Evolutionary conservation across 129 eudicot species (phyloP).

Genomic region (Sambucus nigra): DNA sequence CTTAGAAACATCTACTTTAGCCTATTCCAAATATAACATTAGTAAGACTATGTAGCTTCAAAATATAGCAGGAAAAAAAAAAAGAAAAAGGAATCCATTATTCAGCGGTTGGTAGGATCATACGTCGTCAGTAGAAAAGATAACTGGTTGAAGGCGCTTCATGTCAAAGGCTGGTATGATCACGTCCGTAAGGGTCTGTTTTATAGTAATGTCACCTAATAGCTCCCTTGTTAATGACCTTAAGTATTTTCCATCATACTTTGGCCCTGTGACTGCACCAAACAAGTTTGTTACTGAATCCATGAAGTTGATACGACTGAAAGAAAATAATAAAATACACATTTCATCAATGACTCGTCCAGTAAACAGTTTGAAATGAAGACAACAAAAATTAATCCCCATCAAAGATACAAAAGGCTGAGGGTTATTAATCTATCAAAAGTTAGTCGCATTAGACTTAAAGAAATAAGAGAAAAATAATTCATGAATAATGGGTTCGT

Average conservation of each 20-base stretch:
- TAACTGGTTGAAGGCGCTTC: slow-evolving; percentile 34
- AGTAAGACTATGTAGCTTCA: not conserved
- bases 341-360: no score
- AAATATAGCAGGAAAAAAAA: not conserved
- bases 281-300: slow-evolving; percentile 11
- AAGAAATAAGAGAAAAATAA: no score
- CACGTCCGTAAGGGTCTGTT: slow-evolving; percentile 21
- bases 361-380: no score
- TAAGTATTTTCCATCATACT: slow-evolving; percentile 29
- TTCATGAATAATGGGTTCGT: no score
- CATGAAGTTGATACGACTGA: slow-evolving; percentile 28
- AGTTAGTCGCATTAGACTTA: no score
- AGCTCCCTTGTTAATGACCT: slow-evolving; percentile 8
- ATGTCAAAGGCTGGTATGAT: slow-evolving; percentile 33
- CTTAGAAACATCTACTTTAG: slow-evolving; percentile 12
- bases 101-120: not conserved
- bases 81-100: not conserved
- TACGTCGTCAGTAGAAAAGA: slow-evolving; percentile 33
- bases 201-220: slow-evolving; percentile 21
- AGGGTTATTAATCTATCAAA: no score
- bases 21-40: slow-evolving; percentile 9
- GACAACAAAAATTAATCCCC: no score
- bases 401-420: no score
- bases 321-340: not conserved
- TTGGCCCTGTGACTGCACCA: slow-evolving; percentile 21